Percentiles rank a stretch among this genome's conserved stretches.
Evolutionary conservation across 805 yeast species (phyloP).

Genomic region (Cyberlindnera nakhonratchasimensis): DNA sequence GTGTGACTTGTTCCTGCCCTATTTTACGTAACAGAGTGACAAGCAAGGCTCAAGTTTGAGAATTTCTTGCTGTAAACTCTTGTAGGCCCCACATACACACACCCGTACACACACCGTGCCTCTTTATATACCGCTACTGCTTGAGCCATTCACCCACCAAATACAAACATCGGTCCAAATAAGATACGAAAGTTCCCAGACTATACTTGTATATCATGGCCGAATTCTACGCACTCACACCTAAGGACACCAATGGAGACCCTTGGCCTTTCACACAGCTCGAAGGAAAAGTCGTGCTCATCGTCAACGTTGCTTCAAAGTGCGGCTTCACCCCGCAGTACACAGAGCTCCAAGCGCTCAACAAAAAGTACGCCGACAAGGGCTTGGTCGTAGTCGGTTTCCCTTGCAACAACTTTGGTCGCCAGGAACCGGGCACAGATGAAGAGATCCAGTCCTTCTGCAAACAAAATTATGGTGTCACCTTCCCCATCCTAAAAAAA

Average conservation of each 20-base stretch:
- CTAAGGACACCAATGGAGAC: constrained; percentile 55
- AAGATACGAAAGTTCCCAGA: no score
- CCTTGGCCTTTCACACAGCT: constrained; percentile 59
- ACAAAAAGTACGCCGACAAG: constrained; percentile 59
- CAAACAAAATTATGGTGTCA: constrained; percentile 78
- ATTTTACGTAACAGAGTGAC: no score
- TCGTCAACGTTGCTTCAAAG: constrained; percentile 87
- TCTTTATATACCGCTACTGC: no score
- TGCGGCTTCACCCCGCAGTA: constrained; percentile 84
- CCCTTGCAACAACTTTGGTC: constrained; percentile 90
- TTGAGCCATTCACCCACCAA: no score
- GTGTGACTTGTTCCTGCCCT: no score
- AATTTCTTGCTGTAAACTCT: no score
- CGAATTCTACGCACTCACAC: constrained; percentile 61
- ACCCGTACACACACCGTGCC: no score
- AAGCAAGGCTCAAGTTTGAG: no score
- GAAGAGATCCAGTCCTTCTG: constrained; percentile 77
- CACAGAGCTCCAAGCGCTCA: constrained; percentile 63
- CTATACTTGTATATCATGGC: constrained; percentile 36
- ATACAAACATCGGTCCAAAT: no score
- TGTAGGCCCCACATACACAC: no score
- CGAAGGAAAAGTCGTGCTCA: constrained; percentile 75
- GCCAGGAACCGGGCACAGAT: constrained; percentile 69
- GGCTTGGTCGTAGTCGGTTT: constrained; percentile 75
- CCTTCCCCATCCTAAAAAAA: constrained; percentile 85